phyloP scores from a whole-genome alignment of 345 rosid genomes.

The Hypericum androsaemum region DNA sequence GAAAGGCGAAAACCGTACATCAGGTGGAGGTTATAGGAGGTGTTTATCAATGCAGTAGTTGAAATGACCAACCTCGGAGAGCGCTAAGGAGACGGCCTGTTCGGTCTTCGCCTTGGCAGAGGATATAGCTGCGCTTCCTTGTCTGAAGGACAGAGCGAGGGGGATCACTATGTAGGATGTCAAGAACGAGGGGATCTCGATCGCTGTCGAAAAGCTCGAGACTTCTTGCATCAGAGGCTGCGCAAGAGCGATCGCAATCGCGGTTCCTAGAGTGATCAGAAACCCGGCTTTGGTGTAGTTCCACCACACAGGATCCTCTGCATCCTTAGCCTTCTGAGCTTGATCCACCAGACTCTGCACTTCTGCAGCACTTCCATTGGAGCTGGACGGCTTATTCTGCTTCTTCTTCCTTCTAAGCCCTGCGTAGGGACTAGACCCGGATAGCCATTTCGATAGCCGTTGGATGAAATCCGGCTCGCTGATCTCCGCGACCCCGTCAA shows the following conservation, averaged over 20 bases:
- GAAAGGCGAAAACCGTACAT: neutral
- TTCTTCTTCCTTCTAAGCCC: neutral
- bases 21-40: neutral
- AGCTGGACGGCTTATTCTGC: neutral
- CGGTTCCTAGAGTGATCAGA: conserved; percentile 28
- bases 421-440: conserved; percentile 6
- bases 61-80: conserved; percentile 29
- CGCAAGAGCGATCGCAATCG: conserved; percentile 19
- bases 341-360: conserved; percentile 16
- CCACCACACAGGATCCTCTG: conserved; percentile 21
- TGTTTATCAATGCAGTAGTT: neutral
- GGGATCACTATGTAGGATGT: conserved; percentile 37
- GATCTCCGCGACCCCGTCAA: conserved; percentile 23
- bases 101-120: conserved; percentile 27
- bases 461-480: conserved; percentile 25
- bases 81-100: conserved; percentile 27
- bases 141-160: conserved; percentile 26
- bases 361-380: conserved; percentile 14
- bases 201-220: conserved; percentile 19
- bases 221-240: conserved; percentile 24
- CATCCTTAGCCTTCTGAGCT: neutral
- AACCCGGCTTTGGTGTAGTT: conserved; percentile 23
- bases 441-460: conserved; percentile 31
- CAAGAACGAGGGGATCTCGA: conserved; percentile 27
- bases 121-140: conserved; percentile 7